phyloP scores from a whole-genome alignment of 1,284 basidiomycete species.

The Moesziomyces globuligerus region DNA sequence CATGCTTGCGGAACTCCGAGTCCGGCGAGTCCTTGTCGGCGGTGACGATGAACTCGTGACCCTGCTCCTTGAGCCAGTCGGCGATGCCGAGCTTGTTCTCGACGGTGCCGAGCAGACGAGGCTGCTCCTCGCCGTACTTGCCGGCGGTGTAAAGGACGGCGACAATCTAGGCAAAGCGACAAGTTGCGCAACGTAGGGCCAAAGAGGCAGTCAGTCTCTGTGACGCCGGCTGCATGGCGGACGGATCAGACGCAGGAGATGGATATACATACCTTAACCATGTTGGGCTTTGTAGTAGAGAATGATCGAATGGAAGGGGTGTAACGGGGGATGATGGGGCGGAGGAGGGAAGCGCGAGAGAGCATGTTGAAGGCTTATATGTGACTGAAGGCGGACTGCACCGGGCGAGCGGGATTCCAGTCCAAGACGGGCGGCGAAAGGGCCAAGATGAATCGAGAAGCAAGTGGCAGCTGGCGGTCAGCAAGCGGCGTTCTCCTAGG shows the following conservation, averaged over 20 bases:
- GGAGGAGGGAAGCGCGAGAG: constrained; percentile 25
- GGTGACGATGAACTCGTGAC: constrained; percentile 75
- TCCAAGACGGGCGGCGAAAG: too few species aligned
- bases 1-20: constrained; percentile 86
- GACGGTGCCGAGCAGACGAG: constrained; percentile 85
- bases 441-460: too few species aligned
- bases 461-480: too few species aligned
- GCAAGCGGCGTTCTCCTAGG: too few species aligned
- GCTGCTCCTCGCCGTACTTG: constrained; percentile 81
- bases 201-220: too few species aligned
- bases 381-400: not conserved
- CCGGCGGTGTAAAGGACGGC: constrained; percentile 78
- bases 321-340: constrained; percentile 23
- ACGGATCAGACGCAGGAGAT: too few species aligned
- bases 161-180: constrained; percentile 73
- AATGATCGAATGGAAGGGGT: constrained; percentile 26
- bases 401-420: not conserved
- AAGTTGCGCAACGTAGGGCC: too few species aligned
- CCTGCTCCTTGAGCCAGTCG: constrained; percentile 72
- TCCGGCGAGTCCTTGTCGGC: constrained; percentile 87
- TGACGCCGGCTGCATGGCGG: too few species aligned
- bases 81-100: constrained; percentile 76
- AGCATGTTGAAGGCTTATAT: constrained; percentile 34
- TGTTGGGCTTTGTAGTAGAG: constrained; percentile 45
- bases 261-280: constrained; percentile 41